A percentile compares a stretch with the other conserved stretches of the same genome.
Conservation (phyloP, 768 basidiomycete species). For the Tylopilus felleus region DNA sequence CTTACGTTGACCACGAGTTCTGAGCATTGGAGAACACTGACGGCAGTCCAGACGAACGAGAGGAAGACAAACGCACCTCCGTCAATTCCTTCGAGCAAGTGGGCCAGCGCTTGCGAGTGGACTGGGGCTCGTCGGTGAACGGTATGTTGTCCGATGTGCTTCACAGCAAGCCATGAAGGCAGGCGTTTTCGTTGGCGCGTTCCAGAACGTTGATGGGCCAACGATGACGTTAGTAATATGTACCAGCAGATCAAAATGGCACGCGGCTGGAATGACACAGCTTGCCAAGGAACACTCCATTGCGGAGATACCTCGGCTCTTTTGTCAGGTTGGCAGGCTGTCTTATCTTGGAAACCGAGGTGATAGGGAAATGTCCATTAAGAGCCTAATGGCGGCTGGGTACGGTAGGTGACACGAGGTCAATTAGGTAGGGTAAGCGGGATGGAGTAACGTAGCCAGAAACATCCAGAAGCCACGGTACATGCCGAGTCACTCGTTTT, state of each 20-base stretch:
- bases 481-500: too few relatives aligned
- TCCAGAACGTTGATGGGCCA: not conserved
- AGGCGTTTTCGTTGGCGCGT: not conserved
- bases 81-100: not conserved
- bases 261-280: not conserved
- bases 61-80: not conserved
- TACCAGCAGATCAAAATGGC: not conserved
- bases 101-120: not conserved
- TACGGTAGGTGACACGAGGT: slow-evolving; percentile 7
- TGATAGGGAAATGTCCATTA: slow-evolving; percentile 5
- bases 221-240: not conserved
- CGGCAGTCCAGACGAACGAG: not conserved
- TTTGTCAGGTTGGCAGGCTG: slow-evolving; percentile 1
- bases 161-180: not conserved
- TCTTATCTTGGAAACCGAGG: not conserved
- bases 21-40: not conserved
- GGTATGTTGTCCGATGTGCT: not conserved
- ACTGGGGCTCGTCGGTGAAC: not conserved
- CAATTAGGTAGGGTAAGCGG: not conserved
- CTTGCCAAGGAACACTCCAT: slow-evolving; percentile 20
- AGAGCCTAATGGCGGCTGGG: not conserved
- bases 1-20: not conserved
- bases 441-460: not conserved
- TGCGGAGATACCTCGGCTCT: not conserved
- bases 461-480: not conserved